A percentile compares a stretch with the other conserved stretches of the same genome.
Evolutionary conservation across 768 basidiomycete genomes (phyloP).

Genomic region (Amanita rimosa): DNA sequence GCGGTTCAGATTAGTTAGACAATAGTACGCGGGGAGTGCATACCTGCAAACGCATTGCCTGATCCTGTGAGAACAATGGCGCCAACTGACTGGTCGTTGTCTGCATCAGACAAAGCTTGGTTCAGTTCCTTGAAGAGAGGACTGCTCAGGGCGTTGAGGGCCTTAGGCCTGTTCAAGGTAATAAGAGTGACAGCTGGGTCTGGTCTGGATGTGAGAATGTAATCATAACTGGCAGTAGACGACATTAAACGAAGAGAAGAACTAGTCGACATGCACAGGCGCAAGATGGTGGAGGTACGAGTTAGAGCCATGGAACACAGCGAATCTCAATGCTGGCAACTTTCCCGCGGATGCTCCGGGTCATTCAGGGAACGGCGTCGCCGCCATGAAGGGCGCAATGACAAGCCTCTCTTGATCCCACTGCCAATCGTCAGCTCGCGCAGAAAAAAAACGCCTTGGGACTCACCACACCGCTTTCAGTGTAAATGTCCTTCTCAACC

Average conservation of each 20-base stretch:
- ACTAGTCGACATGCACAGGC: slow-evolving; percentile 4
- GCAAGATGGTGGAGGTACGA: slow-evolving; percentile 1
- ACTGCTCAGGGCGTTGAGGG: slow-evolving; percentile 77
- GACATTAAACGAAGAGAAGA: slow-evolving; percentile 34
- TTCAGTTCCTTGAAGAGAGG: slow-evolving; percentile 79
- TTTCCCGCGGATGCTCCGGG: not conserved
- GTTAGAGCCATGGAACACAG: not conserved
- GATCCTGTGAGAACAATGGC: slow-evolving; percentile 91
- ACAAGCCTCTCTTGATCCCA: slow-evolving; percentile 8
- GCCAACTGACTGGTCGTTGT: slow-evolving; percentile 59
- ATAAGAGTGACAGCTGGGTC: slow-evolving; percentile 65
- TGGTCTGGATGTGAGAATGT: slow-evolving; percentile 61
- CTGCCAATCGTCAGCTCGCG: not conserved
- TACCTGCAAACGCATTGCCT: slow-evolving; percentile 88
- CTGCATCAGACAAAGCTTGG: slow-evolving; percentile 57
- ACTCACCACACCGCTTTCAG: slow-evolving; percentile 28
- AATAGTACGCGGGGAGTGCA: slow-evolving; percentile 15
- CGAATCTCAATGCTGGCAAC: no score
- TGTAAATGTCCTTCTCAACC: slow-evolving; percentile 25
- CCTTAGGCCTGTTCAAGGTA: slow-evolving; percentile 83
- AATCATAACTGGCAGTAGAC: slow-evolving; percentile 36
- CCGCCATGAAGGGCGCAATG: slow-evolving; percentile 14
- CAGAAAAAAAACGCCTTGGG: no score
- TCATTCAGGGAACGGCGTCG: slow-evolving; percentile 15
- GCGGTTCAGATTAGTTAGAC: not conserved